Conservation (phyloP, 2,329 filamentous ascomycete species). For the Tolypocladium capitatum region DNA sequence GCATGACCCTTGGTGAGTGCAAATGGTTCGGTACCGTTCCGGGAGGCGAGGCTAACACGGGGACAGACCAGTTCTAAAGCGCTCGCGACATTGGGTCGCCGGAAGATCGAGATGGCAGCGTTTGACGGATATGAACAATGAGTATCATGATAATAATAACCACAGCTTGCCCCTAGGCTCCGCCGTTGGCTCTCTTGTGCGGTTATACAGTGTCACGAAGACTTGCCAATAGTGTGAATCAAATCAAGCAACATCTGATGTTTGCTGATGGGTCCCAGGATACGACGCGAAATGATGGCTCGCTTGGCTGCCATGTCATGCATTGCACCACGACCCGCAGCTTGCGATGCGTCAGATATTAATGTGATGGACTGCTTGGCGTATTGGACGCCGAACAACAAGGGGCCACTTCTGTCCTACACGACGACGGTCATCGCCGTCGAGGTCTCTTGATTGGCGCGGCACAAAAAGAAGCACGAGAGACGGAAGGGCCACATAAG, state of each 20-base stretch:
- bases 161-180: not conserved
- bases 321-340: too few relatives aligned
- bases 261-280: not conserved
- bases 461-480: not conserved
- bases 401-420: not conserved
- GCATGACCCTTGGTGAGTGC: slow-evolving; percentile 55
- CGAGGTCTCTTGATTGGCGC: not conserved
- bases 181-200: not conserved
- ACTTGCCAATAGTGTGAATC: not conserved
- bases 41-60: not conserved
- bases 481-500: not conserved
- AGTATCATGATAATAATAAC: slow-evolving; percentile 15
- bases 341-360: not conserved
- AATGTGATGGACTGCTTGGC: not conserved
- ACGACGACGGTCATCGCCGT: not conserved
- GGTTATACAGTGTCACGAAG: not conserved
- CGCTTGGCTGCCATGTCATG: not conserved
- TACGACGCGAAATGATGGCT: too few relatives aligned
- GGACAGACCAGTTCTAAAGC: slow-evolving; percentile 12
- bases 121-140: slow-evolving; percentile 6
- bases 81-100: slow-evolving; percentile 3
- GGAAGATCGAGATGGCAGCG: slow-evolving; percentile 6
- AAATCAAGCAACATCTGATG: not conserved
- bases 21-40: not conserved
- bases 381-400: not conserved